Conservation (phyloP, 768 basidiomycete species). For the Dentipellis fragilis region DNA sequence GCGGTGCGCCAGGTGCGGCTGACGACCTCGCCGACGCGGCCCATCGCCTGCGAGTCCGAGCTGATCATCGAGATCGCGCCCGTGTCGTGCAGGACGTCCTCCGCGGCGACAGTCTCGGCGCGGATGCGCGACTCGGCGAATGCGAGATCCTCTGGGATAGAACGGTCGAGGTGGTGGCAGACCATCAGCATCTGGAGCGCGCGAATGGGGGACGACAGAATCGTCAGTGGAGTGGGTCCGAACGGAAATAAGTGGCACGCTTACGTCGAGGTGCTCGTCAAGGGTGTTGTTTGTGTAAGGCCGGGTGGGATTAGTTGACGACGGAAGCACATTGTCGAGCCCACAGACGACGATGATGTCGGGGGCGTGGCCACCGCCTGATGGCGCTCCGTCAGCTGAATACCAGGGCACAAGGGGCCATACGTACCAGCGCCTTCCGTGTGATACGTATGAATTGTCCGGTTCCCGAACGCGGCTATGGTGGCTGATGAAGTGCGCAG, state of each 20-base stretch:
- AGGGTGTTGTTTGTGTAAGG: slow-evolving; percentile 88
- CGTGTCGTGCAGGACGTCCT: slow-evolving; percentile 86
- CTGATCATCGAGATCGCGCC: slow-evolving; percentile 97
- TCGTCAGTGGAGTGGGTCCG: too few relatives aligned
- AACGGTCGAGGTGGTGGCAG: slow-evolving; percentile 91
- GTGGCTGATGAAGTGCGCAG: slow-evolving; percentile 41
- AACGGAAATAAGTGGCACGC: slow-evolving; percentile 16
- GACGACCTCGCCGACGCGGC: slow-evolving; percentile 90
- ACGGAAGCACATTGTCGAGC: slow-evolving; percentile 80
- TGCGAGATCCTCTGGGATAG: slow-evolving; percentile 86
- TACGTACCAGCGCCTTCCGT: slow-evolving; percentile 83
- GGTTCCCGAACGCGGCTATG: slow-evolving; percentile 77
- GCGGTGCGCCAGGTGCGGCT: slow-evolving; percentile 95
- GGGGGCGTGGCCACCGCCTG: slow-evolving; percentile 91
- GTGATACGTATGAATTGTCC: slow-evolving; percentile 97
- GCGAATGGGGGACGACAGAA: neutral
- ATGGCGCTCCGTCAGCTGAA: neutral
- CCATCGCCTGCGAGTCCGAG: slow-evolving; percentile 97
- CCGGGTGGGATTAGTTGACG: slow-evolving; percentile 94
- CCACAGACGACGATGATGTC: slow-evolving; percentile 98
- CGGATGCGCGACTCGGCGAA: slow-evolving; percentile 98
- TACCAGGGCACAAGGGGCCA: neutral
- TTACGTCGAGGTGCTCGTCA: slow-evolving; percentile 93
- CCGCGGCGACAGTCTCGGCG: slow-evolving; percentile 93
- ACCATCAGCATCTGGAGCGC: slow-evolving; percentile 90